phyloP scores from a whole-genome alignment of 1,139 yeast genomes.

The Taphrina wiesneri region DNA sequence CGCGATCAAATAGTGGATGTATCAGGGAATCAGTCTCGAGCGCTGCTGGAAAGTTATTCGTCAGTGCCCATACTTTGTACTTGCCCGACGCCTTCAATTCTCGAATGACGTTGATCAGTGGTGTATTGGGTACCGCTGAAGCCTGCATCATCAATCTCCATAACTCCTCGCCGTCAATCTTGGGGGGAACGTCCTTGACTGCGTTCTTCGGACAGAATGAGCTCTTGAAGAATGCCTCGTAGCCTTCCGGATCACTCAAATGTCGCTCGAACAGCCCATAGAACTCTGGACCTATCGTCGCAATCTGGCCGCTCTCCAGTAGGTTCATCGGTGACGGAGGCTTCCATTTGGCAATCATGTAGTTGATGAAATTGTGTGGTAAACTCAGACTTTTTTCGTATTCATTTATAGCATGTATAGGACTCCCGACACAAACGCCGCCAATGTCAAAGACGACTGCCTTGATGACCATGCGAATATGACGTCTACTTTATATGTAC shows the following conservation, averaged over 20 bases:
- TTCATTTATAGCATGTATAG: conserved; percentile 29
- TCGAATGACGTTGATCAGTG: conserved; percentile 2
- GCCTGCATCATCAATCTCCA: conserved; percentile 23
- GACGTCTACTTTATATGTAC: too few relatives aligned
- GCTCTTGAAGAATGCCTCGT: conserved; percentile 20
- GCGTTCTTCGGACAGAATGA: conserved; percentile 14
- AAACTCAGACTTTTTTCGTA: conserved; percentile 14
- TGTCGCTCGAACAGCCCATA: conserved; percentile 15
- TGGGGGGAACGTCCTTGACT: conserved; percentile 6
- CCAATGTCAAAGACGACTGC: conserved; percentile 32
- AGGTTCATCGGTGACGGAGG: conserved; percentile 27
- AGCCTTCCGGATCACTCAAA: conserved; percentile 24
- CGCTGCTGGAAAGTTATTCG: conserved; percentile 24
- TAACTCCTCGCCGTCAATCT: conserved; percentile 14
- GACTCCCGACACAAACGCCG: conserved; percentile 33
- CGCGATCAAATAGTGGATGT: conserved; percentile 24
- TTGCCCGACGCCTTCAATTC: conserved; percentile 14
- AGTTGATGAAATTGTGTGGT: conserved; percentile 31
- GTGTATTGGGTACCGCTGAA: conserved; percentile 10
- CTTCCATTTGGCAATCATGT: conserved; percentile 34
- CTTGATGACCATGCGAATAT: conserved; percentile 25
- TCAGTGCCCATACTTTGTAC: conserved; percentile 33
- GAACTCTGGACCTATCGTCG: conserved; percentile 12
- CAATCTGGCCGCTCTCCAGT: conserved; percentile 11
- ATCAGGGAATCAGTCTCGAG: conserved; percentile 16